phyloP scores from a whole-genome alignment of 306 rosid genomes.

The Vicia faba region DNA sequence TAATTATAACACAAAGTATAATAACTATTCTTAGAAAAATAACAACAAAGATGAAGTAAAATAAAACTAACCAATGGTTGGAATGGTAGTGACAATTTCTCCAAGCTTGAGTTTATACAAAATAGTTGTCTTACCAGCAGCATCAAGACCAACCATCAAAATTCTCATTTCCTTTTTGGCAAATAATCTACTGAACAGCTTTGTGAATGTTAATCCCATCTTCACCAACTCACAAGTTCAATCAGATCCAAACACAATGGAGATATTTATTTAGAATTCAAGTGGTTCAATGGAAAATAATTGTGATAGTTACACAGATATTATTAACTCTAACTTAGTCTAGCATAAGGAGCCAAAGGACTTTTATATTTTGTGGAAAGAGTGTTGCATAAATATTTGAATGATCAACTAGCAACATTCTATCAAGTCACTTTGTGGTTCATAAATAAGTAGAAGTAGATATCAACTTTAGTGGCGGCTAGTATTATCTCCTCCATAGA shows the following conservation, averaged over 20 bases:
- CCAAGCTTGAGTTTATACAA: constrained; percentile 96
- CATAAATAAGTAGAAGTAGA: too few species aligned
- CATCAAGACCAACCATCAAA: constrained; percentile 97
- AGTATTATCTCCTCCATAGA: too few species aligned
- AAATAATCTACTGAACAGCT: constrained; percentile 88
- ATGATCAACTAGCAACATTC: too few species aligned
- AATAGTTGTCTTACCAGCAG: constrained; percentile 97
- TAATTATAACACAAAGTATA: background rate
- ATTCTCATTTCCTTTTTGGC: constrained; percentile 96
- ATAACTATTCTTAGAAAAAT: background rate
- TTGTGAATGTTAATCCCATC: constrained; percentile 91
- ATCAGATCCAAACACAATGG: constrained; percentile 14
- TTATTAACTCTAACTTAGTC: too few species aligned
- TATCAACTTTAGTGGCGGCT: too few species aligned
- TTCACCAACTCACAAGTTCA: constrained; percentile 35
- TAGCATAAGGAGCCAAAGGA: too few species aligned
- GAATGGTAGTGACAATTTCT: constrained; percentile 93
- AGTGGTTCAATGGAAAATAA: too few species aligned
- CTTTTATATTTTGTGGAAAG: too few species aligned
- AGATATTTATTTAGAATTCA: too few species aligned
- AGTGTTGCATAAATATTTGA: too few species aligned
- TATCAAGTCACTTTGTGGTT: too few species aligned
- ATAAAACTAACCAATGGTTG: constrained; percentile 71
- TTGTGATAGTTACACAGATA: too few species aligned
- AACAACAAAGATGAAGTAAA: background rate